Evolutionary conservation across 2,329 filamentous ascomycete genomes (phyloP).

Genomic region (Triangularia verruculosa): DNA sequence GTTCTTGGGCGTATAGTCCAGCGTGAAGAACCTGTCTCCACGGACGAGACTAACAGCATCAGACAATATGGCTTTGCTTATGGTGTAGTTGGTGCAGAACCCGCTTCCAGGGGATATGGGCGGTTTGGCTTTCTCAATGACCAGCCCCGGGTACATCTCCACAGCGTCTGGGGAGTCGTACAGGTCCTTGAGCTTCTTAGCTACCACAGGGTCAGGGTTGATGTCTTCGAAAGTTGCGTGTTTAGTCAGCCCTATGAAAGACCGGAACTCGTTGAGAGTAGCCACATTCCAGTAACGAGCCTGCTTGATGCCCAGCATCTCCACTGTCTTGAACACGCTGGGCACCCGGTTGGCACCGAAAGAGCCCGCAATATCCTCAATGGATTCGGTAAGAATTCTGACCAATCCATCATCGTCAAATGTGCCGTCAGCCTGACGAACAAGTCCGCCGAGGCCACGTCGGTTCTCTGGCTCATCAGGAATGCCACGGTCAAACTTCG

Average conservation of each 20-base stretch:
- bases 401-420: conserved; percentile 50
- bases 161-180: conserved; percentile 64
- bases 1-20: conserved; percentile 48
- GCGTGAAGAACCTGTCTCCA: conserved; percentile 57
- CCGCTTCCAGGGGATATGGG: conserved; percentile 46
- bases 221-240: conserved; percentile 58
- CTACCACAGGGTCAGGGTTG: conserved; percentile 49
- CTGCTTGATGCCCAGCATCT: conserved; percentile 61
- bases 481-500: conserved; percentile 45
- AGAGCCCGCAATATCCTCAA: conserved; percentile 48
- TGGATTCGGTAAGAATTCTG: conserved; percentile 48
- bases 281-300: conserved; percentile 60
- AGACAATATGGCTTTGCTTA: conserved; percentile 53
- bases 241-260: conserved; percentile 58
- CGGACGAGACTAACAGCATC: conserved; percentile 59
- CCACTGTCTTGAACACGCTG: conserved; percentile 56
- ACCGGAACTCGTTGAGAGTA: conserved; percentile 62
- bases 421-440: conserved; percentile 40
- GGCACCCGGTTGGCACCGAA: conserved; percentile 61
- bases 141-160: conserved; percentile 66
- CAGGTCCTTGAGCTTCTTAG: conserved; percentile 52
- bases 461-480: conserved; percentile 52
- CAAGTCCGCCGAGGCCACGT: conserved; percentile 45
- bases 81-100: conserved; percentile 46
- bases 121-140: conserved; percentile 56